Evolutionary conservation across 306 rosid genomes (phyloP).

Genomic region (Senna siamea): DNA sequence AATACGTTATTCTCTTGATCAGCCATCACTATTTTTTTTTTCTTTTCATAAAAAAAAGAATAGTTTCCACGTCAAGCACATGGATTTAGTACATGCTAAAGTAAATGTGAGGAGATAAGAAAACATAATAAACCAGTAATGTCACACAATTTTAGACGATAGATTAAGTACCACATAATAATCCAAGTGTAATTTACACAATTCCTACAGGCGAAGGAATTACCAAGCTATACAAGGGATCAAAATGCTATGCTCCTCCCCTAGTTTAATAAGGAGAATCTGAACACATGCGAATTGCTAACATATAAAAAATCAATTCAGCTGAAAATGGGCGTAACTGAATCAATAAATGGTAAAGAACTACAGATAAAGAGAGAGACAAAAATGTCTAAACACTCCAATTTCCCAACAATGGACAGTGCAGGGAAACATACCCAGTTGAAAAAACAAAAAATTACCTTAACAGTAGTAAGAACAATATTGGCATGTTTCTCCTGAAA

Average conservation of each 20-base stretch:
- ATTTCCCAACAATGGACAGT: too few relatives aligned
- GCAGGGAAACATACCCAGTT: too few relatives aligned
- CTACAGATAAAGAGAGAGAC: not conserved
- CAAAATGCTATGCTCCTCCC: not conserved
- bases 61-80: slow-evolving; percentile 17
- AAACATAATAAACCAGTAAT: slow-evolving; percentile 20
- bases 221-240: not conserved
- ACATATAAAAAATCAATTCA: not conserved
- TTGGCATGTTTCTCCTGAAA: slow-evolving; percentile 97
- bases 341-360: not conserved
- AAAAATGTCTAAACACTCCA: not conserved
- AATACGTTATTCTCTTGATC: slow-evolving; percentile 27
- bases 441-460: slow-evolving; percentile 52
- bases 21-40: not conserved
- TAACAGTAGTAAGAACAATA: slow-evolving; percentile 80
- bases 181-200: not conserved
- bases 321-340: not conserved
- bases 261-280: not conserved
- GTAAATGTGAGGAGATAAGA: slow-evolving; percentile 34
- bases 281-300: not conserved
- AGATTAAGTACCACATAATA: not conserved
- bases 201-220: not conserved
- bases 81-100: slow-evolving; percentile 26
- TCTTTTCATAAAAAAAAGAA: not conserved
- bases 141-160: not conserved